These are phyloP conservation scores for Orbilia blumenaviensis DNA, from an alignment of 2,329 filamentous ascomycete genomes.

Conservation along the genomic window DNA sequence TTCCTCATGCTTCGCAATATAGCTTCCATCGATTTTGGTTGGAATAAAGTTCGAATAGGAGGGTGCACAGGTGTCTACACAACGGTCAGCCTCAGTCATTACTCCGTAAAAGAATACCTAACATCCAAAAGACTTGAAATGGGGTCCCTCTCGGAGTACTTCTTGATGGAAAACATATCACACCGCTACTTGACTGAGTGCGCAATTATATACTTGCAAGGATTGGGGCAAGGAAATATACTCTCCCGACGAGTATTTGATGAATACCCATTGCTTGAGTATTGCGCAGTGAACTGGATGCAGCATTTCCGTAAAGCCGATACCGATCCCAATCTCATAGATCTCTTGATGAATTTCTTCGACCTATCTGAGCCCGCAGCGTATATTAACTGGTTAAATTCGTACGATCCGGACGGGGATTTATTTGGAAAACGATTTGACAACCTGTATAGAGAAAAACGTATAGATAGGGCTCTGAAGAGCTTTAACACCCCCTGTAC, in stretches of 20 bases:
- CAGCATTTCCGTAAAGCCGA: constrained; percentile 10
- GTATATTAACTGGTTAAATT: constrained; percentile 35
- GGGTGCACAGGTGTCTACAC: background rate
- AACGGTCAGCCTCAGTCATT: constrained; percentile 29
- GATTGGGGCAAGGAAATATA: constrained; percentile 7
- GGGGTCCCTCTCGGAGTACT: background rate
- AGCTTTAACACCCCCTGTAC: constrained; percentile 8
- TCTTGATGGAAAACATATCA: background rate
- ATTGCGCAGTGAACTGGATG: constrained; percentile 33
- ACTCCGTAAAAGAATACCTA: constrained; percentile 42
- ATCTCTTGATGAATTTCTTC: constrained; percentile 9
- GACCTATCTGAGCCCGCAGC: background rate
- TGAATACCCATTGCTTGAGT: constrained; percentile 36
- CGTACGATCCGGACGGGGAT: constrained; percentile 21
- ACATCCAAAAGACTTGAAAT: constrained; percentile 8
- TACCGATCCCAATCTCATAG: background rate
- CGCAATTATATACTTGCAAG: constrained; percentile 18
- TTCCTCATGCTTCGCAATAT: constrained; percentile 17
- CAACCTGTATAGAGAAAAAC: no score
- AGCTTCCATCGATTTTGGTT: background rate
- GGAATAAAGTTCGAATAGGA: background rate
- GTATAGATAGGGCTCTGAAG: no score
- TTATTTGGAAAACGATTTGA: no score
- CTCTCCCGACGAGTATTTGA: background rate
- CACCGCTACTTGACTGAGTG: constrained; percentile 24